phyloP scores from a whole-genome alignment of 2,329 filamentous ascomycete species.

The Diaporthe sp. region DNA sequence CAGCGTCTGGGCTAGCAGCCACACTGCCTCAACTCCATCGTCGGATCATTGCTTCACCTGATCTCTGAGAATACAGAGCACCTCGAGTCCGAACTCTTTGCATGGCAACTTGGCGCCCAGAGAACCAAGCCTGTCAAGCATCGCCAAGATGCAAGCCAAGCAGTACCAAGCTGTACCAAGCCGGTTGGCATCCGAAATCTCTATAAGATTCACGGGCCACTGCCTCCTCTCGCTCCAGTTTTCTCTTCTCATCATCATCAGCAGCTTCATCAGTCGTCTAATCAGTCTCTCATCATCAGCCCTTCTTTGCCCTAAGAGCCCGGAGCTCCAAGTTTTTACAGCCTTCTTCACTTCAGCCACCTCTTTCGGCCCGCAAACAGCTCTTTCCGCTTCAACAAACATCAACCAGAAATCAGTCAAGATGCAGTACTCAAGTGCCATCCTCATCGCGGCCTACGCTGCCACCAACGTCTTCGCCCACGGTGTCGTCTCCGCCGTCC shows the following conservation, averaged over 20 bases:
- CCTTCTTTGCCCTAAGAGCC: slow-evolving; percentile 36
- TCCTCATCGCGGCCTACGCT: slow-evolving; percentile 62
- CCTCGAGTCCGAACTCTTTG: neutral
- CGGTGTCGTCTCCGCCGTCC: slow-evolving; percentile 68
- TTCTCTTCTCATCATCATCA: slow-evolving; percentile 38
- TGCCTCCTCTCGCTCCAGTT: slow-evolving; percentile 8
- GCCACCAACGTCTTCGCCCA: slow-evolving; percentile 68
- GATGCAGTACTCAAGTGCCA: slow-evolving; percentile 53
- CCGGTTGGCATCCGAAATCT: slow-evolving; percentile 39
- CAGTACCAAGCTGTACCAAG: slow-evolving; percentile 32
- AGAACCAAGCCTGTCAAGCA: slow-evolving; percentile 31
- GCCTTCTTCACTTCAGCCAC: neutral
- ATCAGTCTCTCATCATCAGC: slow-evolving; percentile 37
- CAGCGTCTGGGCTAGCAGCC: slow-evolving; percentile 1
- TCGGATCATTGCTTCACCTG: slow-evolving; percentile 45
- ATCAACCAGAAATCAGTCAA: slow-evolving; percentile 28
- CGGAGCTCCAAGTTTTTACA: slow-evolving; percentile 36
- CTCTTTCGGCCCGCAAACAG: neutral
- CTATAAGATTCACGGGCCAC: slow-evolving; percentile 38
- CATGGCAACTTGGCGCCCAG: slow-evolving; percentile 27
- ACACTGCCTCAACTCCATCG: slow-evolving; percentile 36
- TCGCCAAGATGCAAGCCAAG: slow-evolving; percentile 36
- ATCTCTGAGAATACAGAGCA: slow-evolving; percentile 38
- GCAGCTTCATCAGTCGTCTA: slow-evolving; percentile 37
- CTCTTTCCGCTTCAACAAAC: neutral